Base-by-base conservation (phyloP, 1,284 basidiomycete genomes). In the Ustanciosporium gigantosporum region DNA sequence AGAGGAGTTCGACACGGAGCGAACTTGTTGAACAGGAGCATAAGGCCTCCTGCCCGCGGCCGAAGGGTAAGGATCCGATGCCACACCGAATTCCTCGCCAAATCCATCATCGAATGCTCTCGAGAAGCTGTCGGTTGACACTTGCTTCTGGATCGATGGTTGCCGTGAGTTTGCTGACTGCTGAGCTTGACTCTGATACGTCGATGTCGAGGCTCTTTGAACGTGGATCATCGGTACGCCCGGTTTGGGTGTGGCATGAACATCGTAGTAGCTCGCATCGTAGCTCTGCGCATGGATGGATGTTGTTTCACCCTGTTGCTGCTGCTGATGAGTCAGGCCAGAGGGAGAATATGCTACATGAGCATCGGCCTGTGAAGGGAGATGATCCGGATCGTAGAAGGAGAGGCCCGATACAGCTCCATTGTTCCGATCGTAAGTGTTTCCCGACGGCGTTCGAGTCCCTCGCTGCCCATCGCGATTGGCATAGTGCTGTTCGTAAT, bases 81-180 rank as follows among this genome's bases (percentile, higher is more conserved):
- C 38, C 2, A 23, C 29, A 13, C 45, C 44, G 27, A 43, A 55
- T 29, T 55, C 53, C 3, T 41, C 38, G 4, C 53, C 64, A 17
- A 67, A 67, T 21, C 47, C 64, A 5, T 67, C 64, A 32, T 67
- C 64, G 32, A 62, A 67, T 6, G 58, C 55, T n/a, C 47, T 29
- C 15, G 43, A 38, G 36, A 67, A 67, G 31, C 53, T 55, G 31
- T 67, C 64, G 16, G 40, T 61, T 23, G 57, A 61, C 25, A 49
- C 38, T 31, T 53, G 52, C 41, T 43, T 46, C 15, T 14, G 38
- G 42, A 52, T 29, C 15, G 31, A 21, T 25, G 8, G 25, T 21
- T n/a, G 31, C 6, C 38, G 34, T 2, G 11, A n/a, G 21, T 37
- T 37, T 9, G 17, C 11, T 8, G 13, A 25, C 36, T 14, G 3